Base-by-base conservation (phyloP, 805 yeast species). In the Sugiyamaella americana region DNA sequence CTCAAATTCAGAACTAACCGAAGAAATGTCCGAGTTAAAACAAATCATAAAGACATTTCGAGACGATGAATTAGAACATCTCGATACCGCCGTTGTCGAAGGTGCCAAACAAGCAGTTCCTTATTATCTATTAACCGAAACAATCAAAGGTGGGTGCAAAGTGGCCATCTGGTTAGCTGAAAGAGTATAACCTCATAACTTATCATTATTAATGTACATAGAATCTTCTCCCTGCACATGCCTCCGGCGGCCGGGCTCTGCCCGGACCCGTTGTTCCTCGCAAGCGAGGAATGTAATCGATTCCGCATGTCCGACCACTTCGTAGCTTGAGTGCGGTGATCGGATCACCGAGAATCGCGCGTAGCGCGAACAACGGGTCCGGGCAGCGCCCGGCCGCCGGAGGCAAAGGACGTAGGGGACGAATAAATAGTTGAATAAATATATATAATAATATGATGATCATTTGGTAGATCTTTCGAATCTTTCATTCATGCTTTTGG, bases 71-170 rank as follows among this genome's bases (percentile, higher is more conserved):
- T 72, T 91, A 50, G 98, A 91, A 66, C 98, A 93, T 69, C 73
- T 93, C 55, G 87, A 93, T 56, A 91, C 96, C 0, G 98, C 98
- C 0, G 78, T 93, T 18, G 84, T 85, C 55, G 75, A 93, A 59
- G 98, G 91, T 62, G 89, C 98, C 0, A 86, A 88, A 54, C 79
- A 80, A 57, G 98, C 98, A 2, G 84, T 87, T 42, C 98, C 98
- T 1, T 93, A 93, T 66, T 76, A 84, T 74, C 63, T 91, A 29
- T 71, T 93, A 41, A 91, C 97, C 0, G 98, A 91, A 62, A 78
- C 82, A 4, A 88, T 93, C 54, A 91, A 89, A 63, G 61, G 73
- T 42, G 79, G 89, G 1, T 89, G 97, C 62, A 76, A 76, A 57
- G 84, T 77, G n/a, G 97, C 98, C 5, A 87, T 93, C 43, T 82